phyloP scores from a whole-genome alignment of 345 rosid genomes.

The Arabis hirsuta region DNA sequence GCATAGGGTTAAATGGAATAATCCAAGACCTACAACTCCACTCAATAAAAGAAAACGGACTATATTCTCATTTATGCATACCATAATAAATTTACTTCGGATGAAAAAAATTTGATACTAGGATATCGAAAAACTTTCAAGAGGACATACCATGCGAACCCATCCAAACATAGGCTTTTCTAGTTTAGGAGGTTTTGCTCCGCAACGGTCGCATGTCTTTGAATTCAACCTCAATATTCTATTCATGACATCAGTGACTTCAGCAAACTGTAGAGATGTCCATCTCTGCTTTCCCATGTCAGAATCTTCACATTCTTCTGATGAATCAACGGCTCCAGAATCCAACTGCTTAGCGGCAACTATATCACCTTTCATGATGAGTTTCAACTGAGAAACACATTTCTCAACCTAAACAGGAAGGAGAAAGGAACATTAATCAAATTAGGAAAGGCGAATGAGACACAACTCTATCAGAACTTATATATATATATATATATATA shows the following conservation, averaged over 20 bases:
- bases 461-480: neutral
- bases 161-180: constrained; percentile 78
- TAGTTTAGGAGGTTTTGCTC: constrained; percentile 47
- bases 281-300: constrained; percentile 49
- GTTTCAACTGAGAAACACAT: constrained; percentile 65
- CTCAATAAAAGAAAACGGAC: neutral
- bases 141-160: constrained; percentile 68
- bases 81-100: neutral
- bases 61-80: constrained; percentile 10
- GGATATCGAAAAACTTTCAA: constrained; percentile 29
- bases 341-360: constrained; percentile 67
- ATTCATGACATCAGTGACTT: constrained; percentile 60
- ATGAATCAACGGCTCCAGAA: constrained; percentile 42
- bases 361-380: constrained; percentile 77
- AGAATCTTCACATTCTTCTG: constrained; percentile 36
- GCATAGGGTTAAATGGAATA: constrained; percentile 4
- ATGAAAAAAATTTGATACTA: neutral
- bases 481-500: constrained; percentile 1
- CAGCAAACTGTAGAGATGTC: constrained; percentile 85
- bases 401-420: constrained; percentile 55
- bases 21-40: constrained; percentile 6
- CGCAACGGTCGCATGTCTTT: constrained; percentile 56
- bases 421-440: constrained; percentile 21
- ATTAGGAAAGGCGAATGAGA: constrained; percentile 7
- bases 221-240: constrained; percentile 54